Conservation (phyloP, 352 stramenopile genomes). For the Phytophthora cactorum region DNA sequence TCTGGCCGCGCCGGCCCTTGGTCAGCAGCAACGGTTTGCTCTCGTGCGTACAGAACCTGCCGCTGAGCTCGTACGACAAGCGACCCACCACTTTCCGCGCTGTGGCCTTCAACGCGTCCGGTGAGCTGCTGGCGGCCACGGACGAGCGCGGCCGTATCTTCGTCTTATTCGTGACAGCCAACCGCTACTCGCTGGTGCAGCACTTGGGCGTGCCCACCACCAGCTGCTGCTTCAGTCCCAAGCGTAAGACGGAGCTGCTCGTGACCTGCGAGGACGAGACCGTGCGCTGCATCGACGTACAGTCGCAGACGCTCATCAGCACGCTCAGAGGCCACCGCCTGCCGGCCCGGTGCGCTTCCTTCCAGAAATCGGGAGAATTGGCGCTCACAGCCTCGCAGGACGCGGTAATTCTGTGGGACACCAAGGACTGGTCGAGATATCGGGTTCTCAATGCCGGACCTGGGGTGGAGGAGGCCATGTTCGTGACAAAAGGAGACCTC, state of each 20-base stretch:
- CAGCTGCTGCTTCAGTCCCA: slow-evolving; percentile 75
- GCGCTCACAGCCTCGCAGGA: slow-evolving; percentile 81
- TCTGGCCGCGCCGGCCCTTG: slow-evolving; percentile 75
- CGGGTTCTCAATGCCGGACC: slow-evolving; percentile 80
- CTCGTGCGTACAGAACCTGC: slow-evolving; percentile 72
- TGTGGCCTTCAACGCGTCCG: slow-evolving; percentile 71
- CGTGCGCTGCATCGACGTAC: slow-evolving; percentile 80
- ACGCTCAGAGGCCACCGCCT: slow-evolving; percentile 74
- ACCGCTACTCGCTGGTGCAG: slow-evolving; percentile 78
- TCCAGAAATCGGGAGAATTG: slow-evolving; percentile 75
- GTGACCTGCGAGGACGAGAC: slow-evolving; percentile 87
- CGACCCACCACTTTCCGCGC: slow-evolving; percentile 54
- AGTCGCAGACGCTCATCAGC: slow-evolving; percentile 76
- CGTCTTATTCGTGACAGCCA: slow-evolving; percentile 77
- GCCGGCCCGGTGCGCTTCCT: slow-evolving; percentile 60
- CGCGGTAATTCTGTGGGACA: slow-evolving; percentile 87
- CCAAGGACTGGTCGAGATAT: slow-evolving; percentile 83
- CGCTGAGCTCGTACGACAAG: slow-evolving; percentile 66
- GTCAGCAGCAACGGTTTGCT: slow-evolving; percentile 75
- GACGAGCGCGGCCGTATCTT: slow-evolving; percentile 86
- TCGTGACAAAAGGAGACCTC: slow-evolving; percentile 62
- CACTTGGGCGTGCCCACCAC: slow-evolving; percentile 67
- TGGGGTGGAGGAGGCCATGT: slow-evolving; percentile 68
- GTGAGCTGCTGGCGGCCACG: slow-evolving; percentile 67
- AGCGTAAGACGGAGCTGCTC: slow-evolving; percentile 73